Evolutionary conservation across 1,284 basidiomycete genomes (phyloP).

Genomic region (Fomitiporia mediterranea): DNA sequence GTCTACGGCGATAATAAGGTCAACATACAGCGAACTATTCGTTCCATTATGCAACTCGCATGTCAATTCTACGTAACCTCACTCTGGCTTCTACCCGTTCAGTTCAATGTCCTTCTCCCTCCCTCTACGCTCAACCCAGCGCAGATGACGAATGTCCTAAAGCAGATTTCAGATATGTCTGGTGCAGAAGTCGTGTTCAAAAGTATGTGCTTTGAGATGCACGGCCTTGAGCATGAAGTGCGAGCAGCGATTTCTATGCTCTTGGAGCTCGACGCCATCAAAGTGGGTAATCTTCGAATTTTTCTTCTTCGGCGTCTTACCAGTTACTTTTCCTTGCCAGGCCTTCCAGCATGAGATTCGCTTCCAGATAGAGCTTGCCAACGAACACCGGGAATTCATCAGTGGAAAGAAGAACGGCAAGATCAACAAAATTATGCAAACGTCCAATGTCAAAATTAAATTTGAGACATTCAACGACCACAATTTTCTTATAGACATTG

Average conservation of each 20-base stretch:
- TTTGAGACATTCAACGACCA: conserved; percentile 99
- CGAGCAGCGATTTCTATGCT: conserved; percentile 83
- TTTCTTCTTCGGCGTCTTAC: conserved; percentile 9
- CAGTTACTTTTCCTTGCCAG: conserved; percentile 34
- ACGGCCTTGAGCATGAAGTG: conserved; percentile 93
- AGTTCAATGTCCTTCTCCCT: conserved; percentile 89
- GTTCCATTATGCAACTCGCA: conserved; percentile 93
- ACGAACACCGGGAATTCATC: conserved; percentile 98
- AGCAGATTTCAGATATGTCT: conserved; percentile 81
- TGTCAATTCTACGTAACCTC: conserved; percentile 96
- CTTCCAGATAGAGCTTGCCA: conserved; percentile 97
- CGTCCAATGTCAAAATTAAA: conserved; percentile 95
- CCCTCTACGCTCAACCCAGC: conserved; percentile 78
- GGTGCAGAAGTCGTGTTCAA: conserved; percentile 97
- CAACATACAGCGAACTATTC: conserved; percentile 92
- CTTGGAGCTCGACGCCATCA: conserved; percentile 87
- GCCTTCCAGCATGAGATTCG: conserved; percentile 95
- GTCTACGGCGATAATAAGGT: conserved; percentile 95
- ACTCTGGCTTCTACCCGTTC: conserved; percentile 91
- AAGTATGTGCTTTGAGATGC: conserved; percentile 95
- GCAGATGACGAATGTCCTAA: conserved; percentile 82
- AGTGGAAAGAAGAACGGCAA: conserved; percentile 98
- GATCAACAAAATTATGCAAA: conserved; percentile 98
- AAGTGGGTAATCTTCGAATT: conserved; percentile 44
- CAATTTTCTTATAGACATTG: conserved; percentile 96